Percentiles rank a stretch among this genome's conserved stretches.
phyloP scores from a whole-genome alignment of 345 rosid species.

The Ceriops tagal region DNA sequence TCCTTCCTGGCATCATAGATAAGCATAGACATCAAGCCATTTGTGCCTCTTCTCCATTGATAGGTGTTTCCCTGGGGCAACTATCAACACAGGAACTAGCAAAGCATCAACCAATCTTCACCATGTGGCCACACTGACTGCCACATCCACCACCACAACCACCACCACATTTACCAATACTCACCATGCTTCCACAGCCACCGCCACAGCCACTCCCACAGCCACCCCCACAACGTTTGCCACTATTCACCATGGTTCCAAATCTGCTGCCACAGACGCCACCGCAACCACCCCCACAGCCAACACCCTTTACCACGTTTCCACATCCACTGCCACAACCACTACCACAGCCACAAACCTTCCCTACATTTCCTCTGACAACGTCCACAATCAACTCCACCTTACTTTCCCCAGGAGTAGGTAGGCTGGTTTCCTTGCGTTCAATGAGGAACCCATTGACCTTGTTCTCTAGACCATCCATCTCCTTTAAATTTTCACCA shows the following conservation, averaged over 20 bases:
- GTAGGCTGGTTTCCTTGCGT: conserved; percentile 21
- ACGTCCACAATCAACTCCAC: conserved; percentile 22
- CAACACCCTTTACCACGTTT: background rate
- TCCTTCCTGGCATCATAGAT: background rate
- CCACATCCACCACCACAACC: conserved; percentile 20
- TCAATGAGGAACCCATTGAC: conserved; percentile 15
- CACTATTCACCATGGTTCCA: background rate
- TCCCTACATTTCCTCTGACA: conserved; percentile 19
- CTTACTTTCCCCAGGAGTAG: conserved; percentile 22
- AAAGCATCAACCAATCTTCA: conserved; percentile 19
- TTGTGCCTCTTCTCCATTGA: background rate
- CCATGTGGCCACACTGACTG: conserved; percentile 24
- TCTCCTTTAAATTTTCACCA: conserved; percentile 20
- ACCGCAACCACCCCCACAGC: conserved; percentile 1
- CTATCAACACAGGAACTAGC: background rate
- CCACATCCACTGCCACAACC: background rate
- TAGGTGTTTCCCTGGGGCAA: background rate
- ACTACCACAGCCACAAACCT: conserved; percentile 7
- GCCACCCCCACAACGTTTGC: too few species aligned
- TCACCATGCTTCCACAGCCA: conserved; percentile 11
- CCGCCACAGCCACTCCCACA: conserved; percentile 1
- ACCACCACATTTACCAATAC: conserved; percentile 5
- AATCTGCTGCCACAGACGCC: too few species aligned
- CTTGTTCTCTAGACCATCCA: conserved; percentile 16
- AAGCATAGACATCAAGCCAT: background rate